Conservation (phyloP, 345 rosid genomes). For the Salix arbutifolia region DNA sequence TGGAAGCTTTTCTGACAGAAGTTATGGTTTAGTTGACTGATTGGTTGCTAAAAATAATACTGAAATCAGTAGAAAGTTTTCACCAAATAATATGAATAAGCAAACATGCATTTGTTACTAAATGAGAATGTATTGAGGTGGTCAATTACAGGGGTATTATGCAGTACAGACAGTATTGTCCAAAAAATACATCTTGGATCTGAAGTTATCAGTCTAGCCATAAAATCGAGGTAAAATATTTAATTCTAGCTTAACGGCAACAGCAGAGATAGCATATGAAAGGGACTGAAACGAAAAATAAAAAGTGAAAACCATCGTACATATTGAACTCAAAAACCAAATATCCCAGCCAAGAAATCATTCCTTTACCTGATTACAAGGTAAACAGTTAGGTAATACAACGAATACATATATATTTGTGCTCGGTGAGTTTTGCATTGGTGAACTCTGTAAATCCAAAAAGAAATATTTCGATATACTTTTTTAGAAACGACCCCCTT, state of each 20-base stretch:
- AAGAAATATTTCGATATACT: background rate
- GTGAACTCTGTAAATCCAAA: background rate
- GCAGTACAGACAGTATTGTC: background rate
- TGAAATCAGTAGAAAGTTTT: background rate
- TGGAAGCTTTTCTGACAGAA: background rate
- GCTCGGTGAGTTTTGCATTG: background rate
- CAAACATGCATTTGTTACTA: background rate
- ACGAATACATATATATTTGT: no score
- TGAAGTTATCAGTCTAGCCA: background rate
- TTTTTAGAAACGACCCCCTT: background rate
- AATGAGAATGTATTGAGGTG: background rate
- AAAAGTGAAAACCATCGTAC: no score
- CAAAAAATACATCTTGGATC: background rate
- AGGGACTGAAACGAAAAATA: no score
- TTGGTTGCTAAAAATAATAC: background rate
- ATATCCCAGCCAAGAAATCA: no score
- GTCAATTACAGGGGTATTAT: background rate
- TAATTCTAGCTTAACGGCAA: no score
- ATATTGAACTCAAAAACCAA: no score
- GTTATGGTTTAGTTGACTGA: background rate
- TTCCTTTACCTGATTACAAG: no score
- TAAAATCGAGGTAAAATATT: background rate
- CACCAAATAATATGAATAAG: background rate
- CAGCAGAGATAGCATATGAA: no score
- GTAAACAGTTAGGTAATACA: no score